Conservation (phyloP, 805 yeast species). For the Kuraishia borneana region DNA sequence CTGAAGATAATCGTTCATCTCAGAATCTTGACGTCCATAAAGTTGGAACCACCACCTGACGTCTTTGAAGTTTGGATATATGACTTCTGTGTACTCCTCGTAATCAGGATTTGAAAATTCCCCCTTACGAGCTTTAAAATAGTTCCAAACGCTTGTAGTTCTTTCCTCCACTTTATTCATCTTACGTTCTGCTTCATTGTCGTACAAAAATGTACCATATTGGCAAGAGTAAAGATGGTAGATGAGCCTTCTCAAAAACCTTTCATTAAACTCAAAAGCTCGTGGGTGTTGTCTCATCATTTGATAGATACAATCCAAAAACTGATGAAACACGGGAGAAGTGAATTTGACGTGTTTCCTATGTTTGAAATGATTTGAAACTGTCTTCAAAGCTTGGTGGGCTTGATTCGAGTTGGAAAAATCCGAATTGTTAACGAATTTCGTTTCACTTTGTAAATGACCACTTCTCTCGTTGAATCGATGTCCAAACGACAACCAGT, state of each 20-base stretch:
- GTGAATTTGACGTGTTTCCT: slow-evolving; percentile 42
- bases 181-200: slow-evolving; percentile 56
- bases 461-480: slow-evolving; percentile 78
- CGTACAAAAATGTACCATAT: slow-evolving; percentile 80
- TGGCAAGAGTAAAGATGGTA: slow-evolving; percentile 92
- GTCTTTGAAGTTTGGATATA: slow-evolving; percentile 50
- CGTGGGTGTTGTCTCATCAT: slow-evolving; percentile 57
- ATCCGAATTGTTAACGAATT: slow-evolving; percentile 31
- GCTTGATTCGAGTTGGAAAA: slow-evolving; percentile 24
- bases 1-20: slow-evolving; percentile 30
- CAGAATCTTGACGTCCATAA: slow-evolving; percentile 66
- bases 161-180: slow-evolving; percentile 27
- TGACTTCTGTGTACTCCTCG: slow-evolving; percentile 20
- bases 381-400: slow-evolving; percentile 31
- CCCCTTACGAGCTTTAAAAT: slow-evolving; percentile 61
- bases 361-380: slow-evolving; percentile 40
- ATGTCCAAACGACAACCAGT: slow-evolving; percentile 94
- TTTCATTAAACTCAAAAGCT: slow-evolving; percentile 77
- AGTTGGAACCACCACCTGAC: slow-evolving; percentile 87
- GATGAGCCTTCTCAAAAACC: slow-evolving; percentile 72
- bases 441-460: slow-evolving; percentile 47
- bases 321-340: slow-evolving; percentile 94
- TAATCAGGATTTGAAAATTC: slow-evolving; percentile 58
- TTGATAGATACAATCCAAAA: slow-evolving; percentile 83
- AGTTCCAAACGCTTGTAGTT: slow-evolving; percentile 88